Evolutionary conservation across 768 basidiomycete species (phyloP), one percentile per base, ranked within the genome.

Genomic region (Tricholoma sp.): DNA sequence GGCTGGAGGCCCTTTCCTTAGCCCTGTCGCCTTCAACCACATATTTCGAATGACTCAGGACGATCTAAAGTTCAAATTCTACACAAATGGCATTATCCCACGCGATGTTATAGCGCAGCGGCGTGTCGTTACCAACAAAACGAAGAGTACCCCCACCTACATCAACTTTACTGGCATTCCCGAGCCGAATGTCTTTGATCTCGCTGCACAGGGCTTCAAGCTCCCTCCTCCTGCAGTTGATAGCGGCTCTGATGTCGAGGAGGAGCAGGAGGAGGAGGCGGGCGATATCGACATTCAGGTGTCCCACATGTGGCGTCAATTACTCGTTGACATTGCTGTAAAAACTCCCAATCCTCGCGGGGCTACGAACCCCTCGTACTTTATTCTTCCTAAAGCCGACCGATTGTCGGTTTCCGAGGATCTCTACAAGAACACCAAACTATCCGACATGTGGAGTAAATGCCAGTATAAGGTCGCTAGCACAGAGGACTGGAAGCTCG

Each of bases 261-360:
- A 29, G 4, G n/a, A n/a, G 5, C 3, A 15, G 3, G 41, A n/a
- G 2, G n/a, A 17, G 6, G 17, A 42, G 2, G 4, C 4, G 15
- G 5, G 5, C 11, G 10, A 4, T 17, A 42, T 64, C 9, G 65
- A 68, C 31, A 17, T 9, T 3, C 17, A 6, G 6, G 32, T 68
- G 24, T 61, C 62, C 0, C 6, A 11, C 0, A n/a, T 70, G 17
- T 68, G 66, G 67, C 53, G 44, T 5, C 67, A 68, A 18, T 66
- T 65, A 42, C 52, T 70, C 28, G 9, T 54, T 1, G 68, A 70
- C 32, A 18, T 70, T 4, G 58, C 60, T 11, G 18, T 12, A 2
- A 67, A 61, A 45, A 54, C 61, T 1, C 60, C 67, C 1, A 68
- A 67, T 52, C 49, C 48, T 3, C 50, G 57, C 31, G 39, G 54